These are phyloP conservation scores for Grigorovia transvaalensis DNA, from an alignment of 805 yeast species.

Conservation along the genomic window DNA sequence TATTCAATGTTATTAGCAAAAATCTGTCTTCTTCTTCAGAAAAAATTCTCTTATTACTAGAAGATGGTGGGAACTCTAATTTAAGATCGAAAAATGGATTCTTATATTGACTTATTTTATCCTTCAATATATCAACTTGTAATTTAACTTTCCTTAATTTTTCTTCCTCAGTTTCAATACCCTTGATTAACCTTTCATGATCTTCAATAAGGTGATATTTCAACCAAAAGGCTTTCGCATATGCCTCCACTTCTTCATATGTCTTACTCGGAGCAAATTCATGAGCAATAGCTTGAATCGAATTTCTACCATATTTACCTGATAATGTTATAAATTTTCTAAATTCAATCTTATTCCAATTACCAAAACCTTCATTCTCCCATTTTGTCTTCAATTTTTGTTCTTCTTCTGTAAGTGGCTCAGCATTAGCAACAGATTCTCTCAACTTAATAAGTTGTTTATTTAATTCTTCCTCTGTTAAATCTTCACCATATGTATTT, in stretches of 20 bases:
- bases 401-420: slow-evolving; percentile 77
- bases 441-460: slow-evolving; percentile 49
- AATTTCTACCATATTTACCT: slow-evolving; percentile 78
- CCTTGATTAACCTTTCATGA: slow-evolving; percentile 68
- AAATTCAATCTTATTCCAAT: slow-evolving; percentile 86
- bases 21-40: slow-evolving; percentile 90
- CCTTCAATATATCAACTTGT: slow-evolving; percentile 72
- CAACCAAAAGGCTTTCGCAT: slow-evolving; percentile 75
- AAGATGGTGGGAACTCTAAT: slow-evolving; percentile 63
- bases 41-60: slow-evolving; percentile 43
- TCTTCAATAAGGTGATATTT: slow-evolving; percentile 76
- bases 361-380: slow-evolving; percentile 57
- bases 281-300: slow-evolving; percentile 55
- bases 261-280: slow-evolving; percentile 75
- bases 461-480: slow-evolving; percentile 35
- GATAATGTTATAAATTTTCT: slow-evolving; percentile 64
- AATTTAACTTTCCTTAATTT: slow-evolving; percentile 50
- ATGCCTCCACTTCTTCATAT: slow-evolving; percentile 65
- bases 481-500: slow-evolving; percentile 28
- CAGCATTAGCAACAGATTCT: slow-evolving; percentile 60
- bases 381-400: slow-evolving; percentile 50
- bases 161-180: slow-evolving; percentile 86
- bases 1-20: slow-evolving; percentile 64
- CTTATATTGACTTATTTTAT: slow-evolving; percentile 57
- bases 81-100: slow-evolving; percentile 78